These are phyloP conservation scores for Tuber umbilicatum DNA, from an alignment of 495 filamentous ascomycete genomes.

Conservation along the genomic window DNA sequence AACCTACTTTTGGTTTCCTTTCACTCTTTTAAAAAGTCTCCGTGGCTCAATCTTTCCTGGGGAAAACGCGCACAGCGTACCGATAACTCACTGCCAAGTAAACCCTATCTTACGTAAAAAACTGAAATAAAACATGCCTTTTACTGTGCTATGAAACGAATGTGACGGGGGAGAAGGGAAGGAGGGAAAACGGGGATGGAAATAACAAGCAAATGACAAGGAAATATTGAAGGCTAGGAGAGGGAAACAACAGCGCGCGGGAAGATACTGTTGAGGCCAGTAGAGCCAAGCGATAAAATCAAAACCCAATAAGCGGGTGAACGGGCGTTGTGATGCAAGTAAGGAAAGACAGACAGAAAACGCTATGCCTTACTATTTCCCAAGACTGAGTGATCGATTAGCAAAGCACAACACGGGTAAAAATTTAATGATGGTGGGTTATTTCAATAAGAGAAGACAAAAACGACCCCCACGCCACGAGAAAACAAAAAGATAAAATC, in stretches of 20 bases:
- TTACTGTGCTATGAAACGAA: background rate
- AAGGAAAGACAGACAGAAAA: background rate
- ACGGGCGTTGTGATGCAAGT: background rate
- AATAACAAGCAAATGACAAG: background rate
- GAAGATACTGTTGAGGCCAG: background rate
- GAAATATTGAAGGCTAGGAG: background rate
- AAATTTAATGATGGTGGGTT: background rate
- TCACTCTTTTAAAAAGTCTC: background rate
- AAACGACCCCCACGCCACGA: background rate
- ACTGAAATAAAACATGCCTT: background rate
- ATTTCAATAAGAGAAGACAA: background rate
- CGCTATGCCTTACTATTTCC: background rate
- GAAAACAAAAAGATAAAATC: background rate
- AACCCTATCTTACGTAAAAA: background rate
- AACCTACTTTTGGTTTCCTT: conserved; percentile 16
- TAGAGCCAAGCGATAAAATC: background rate
- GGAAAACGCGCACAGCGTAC: background rate
- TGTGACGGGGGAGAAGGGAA: background rate
- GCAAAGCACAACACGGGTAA: background rate
- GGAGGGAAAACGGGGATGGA: background rate
- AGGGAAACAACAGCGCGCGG: background rate
- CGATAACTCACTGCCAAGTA: background rate
- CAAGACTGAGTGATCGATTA: background rate
- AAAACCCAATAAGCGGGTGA: conserved; percentile 8
- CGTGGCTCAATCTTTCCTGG: conserved; percentile 11